These are phyloP conservation scores for Sclerotinia glacialis DNA, from an alignment of 2,329 filamentous ascomycete species.

Conservation along the genomic window DNA sequence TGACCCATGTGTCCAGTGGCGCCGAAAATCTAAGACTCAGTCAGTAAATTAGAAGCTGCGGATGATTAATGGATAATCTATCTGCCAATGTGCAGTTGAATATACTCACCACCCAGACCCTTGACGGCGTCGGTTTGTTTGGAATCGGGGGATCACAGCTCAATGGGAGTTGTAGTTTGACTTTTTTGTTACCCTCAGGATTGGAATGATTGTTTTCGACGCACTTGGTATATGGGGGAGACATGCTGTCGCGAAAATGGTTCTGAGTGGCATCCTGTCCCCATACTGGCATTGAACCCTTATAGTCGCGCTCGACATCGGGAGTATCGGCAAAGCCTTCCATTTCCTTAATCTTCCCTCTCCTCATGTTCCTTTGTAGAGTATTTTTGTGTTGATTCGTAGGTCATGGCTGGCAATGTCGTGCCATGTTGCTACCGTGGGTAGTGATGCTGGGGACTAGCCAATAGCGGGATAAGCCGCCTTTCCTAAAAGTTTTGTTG, in stretches of 20 bases:
- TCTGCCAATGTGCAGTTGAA: neutral
- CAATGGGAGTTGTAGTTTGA: constrained; percentile 64
- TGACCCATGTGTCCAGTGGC: constrained; percentile 97
- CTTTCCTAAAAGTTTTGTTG: neutral
- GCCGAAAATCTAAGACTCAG: constrained; percentile 69
- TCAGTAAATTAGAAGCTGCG: constrained; percentile 7
- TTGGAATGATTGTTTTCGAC: constrained; percentile 14
- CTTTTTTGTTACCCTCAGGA: constrained; percentile 33
- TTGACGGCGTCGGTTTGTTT: constrained; percentile 65
- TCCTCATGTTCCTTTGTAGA: neutral
- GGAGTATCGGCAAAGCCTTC: neutral
- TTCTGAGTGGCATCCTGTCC: too few species aligned
- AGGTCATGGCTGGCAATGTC: neutral
- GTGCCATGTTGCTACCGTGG: neutral
- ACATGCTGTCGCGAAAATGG: constrained; percentile 25
- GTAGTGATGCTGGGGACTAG: neutral
- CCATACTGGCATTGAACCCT: neutral
- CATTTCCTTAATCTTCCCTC: neutral
- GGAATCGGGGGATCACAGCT: constrained; percentile 83
- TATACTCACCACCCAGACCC: constrained; percentile 79
- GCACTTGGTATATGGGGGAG: constrained; percentile 21
- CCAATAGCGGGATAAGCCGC: constrained; percentile 1
- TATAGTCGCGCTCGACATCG: neutral
- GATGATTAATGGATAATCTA: neutral
- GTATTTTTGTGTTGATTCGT: neutral